Evolutionary conservation across 257 asterid genomes (phyloP), one percentile per base, ranked within the genome.

Genomic region (Hygrophila difformis): DNA sequence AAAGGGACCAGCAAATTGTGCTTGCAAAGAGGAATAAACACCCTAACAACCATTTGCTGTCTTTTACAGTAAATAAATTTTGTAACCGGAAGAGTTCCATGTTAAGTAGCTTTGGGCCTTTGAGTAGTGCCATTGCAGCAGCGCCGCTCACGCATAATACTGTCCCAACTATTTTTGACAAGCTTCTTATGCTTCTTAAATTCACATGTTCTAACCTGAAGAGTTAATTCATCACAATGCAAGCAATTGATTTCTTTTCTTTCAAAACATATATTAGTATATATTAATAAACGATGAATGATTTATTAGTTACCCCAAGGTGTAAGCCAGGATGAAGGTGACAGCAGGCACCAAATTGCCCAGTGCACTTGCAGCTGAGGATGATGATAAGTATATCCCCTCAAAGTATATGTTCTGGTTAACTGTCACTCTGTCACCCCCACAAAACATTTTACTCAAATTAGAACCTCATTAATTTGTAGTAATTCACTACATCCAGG

Each of bases 31-130:
- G 71, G 21, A 83, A 64, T 0, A 71, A 49, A 56, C 84, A 79
- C 38, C 96, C 96, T 5, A 77, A 37, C 24, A 75, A 34, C 94
- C 94, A 87, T 22, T 61, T 58, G 44, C 65, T 70, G 48, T 49
- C 41, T 47, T 59, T 70, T 12, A 52, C 62, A 45, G 68, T 55
- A 39, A 71, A 10, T 2, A 69, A 53, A 41, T 53, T 46, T 59
- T 8, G 59, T 17, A 65, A 26, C 4, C 1, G 51, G 12, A 6
- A 9, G 14, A 52, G 36, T 39, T 70, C 81, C 65, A 56, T 46
- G 49, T 87, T 75, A 7, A 80, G 75, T 35, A 87, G 39, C 56
- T 75, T 87, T 8, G 87, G 82, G 13, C 94, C 96, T 79, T 80
- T 80, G 4, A 75, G 17, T 42, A 80, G 39, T 48, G 81, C 78